phyloP scores from a whole-genome alignment of 2,329 filamentous ascomycete genomes.

The Ophiocordyceps camponoti-rufipedis region DNA sequence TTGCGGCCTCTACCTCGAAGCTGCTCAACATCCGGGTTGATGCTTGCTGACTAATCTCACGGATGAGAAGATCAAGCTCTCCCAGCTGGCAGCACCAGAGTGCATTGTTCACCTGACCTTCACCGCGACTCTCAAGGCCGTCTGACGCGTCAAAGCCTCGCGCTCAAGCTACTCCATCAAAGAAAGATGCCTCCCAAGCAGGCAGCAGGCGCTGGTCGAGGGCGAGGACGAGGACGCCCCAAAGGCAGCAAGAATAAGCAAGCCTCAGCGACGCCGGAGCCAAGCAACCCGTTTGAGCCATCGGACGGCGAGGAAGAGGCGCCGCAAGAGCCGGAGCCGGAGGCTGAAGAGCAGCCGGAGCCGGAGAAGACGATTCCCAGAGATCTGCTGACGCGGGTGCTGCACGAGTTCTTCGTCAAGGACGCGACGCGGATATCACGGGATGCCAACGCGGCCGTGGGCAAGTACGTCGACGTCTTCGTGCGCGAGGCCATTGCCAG shows the following conservation, averaged over 20 bases:
- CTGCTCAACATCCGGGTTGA: too few species aligned
- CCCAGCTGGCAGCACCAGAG: too few species aligned
- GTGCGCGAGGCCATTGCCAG: slow-evolving; percentile 75
- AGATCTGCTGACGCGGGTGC: slow-evolving; percentile 54
- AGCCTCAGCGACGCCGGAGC: slow-evolving; percentile 8
- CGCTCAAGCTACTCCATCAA: not conserved
- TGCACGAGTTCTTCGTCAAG: slow-evolving; percentile 64
- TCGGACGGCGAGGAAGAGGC: slow-evolving; percentile 14
- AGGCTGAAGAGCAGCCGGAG: slow-evolving; percentile 15
- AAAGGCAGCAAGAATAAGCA: slow-evolving; percentile 10
- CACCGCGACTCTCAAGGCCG: not conserved
- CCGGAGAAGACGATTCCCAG: slow-evolving; percentile 41
- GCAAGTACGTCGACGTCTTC: slow-evolving; percentile 81
- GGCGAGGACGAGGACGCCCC: slow-evolving; percentile 18
- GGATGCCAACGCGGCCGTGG: slow-evolving; percentile 59
- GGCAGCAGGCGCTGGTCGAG: slow-evolving; percentile 16
- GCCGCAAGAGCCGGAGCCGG: slow-evolving; percentile 3
- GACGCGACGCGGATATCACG: slow-evolving; percentile 55
- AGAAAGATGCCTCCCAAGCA: slow-evolving; percentile 25
- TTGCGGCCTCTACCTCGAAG: too few species aligned
- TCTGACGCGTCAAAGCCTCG: not conserved
- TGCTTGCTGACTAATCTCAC: too few species aligned
- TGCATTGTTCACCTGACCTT: not conserved
- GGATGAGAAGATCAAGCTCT: too few species aligned
- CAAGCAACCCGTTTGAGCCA: slow-evolving; percentile 17